Base-by-base conservation (phyloP, 345 rosid genomes). In the Bretschneidera sinensis region DNA sequence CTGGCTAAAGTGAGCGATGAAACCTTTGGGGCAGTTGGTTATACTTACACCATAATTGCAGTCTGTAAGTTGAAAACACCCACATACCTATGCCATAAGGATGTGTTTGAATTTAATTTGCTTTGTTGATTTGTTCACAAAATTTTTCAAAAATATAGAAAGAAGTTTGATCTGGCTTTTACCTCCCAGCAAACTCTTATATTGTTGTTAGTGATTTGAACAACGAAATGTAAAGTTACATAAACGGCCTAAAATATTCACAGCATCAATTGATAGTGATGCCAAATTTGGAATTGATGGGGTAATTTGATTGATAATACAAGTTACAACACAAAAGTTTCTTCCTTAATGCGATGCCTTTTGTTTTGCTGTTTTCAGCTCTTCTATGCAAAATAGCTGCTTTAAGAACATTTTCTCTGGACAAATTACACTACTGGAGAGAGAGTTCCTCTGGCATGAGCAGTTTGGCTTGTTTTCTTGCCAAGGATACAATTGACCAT, bases 391-490 rank as follows among this genome's bases (percentile, higher is more conserved):
- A 90, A 73, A 88, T 90, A 61, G 78, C 99, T 13, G 95, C 97
- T 48, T 75, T 94, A 82, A 81, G 99, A 75, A 76, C 99, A 8
- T 86, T 90, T 72, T 84, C 99, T 50, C 81, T 80, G 31, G 97
- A 90, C 55, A 94, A 90, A 72, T 71, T 94, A 68, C 96, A 94
- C 63, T 79, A 89, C 71, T 86, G 97, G 99, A 81, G 99, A 70
- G 99, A 90, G 72, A 90, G 91, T 64, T 79, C 92, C 20, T 86
- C 99, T 0, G 97, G 99, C 61, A 86, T 90, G 87, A 94, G 91
- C 79, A 94, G 86, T 74, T 75, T 80, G 48, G 99, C 99, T 57
- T 83, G 82, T 74, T 94, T 94, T 68, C 86, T 94, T 43, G 96
- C 99, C 23, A 94, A 85, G 82, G 97, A 94, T 63, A 83, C 97